phyloP scores from a whole-genome alignment of 148 eudicot species.

The Vaccinium vitisidaea region DNA sequence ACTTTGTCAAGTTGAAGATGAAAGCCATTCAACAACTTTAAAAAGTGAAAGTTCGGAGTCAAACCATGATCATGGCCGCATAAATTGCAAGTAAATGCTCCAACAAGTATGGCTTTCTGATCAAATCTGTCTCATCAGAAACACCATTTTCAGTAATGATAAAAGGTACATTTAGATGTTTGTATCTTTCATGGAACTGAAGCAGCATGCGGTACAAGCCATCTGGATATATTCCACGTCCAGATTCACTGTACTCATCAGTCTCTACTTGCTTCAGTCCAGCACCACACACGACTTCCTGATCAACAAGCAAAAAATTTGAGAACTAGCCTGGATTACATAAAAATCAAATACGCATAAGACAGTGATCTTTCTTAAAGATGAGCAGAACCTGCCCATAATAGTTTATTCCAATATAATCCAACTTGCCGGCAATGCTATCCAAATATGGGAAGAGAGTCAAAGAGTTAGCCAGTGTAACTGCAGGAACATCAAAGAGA shows the following conservation, averaged over 20 bases:
- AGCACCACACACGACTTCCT: slow-evolving; percentile 88
- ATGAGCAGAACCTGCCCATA: slow-evolving; percentile 74
- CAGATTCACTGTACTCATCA: slow-evolving; percentile 97
- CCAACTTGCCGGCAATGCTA: slow-evolving; percentile 72
- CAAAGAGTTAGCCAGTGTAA: slow-evolving; percentile 72
- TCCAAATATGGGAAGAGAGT: slow-evolving; percentile 72
- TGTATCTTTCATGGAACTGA: slow-evolving; percentile 94
- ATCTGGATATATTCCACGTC: slow-evolving; percentile 94
- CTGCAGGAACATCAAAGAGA: slow-evolving; percentile 88
- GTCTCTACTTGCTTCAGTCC: slow-evolving; percentile 82
- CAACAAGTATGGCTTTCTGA: slow-evolving; percentile 78
- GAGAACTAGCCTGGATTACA: neutral
- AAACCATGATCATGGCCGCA: slow-evolving; percentile 89
- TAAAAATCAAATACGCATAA: neutral
- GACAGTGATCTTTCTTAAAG: neutral
- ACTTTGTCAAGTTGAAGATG: slow-evolving; percentile 1
- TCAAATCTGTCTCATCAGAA: slow-evolving; percentile 90
- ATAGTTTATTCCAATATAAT: slow-evolving; percentile 87
- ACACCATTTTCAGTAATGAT: slow-evolving; percentile 90
- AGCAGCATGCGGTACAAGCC: slow-evolving; percentile 88
- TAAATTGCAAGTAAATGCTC: slow-evolving; percentile 89
- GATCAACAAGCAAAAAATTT: slow-evolving; percentile 15
- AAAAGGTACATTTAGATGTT: slow-evolving; percentile 77
- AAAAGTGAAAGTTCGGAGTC: slow-evolving; percentile 10
- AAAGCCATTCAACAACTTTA: neutral